A percentile compares a stretch with the other conserved stretches of the same genome.
Conservation (phyloP, 768 basidiomycete genomes). For the Lactarius tabidus region DNA sequence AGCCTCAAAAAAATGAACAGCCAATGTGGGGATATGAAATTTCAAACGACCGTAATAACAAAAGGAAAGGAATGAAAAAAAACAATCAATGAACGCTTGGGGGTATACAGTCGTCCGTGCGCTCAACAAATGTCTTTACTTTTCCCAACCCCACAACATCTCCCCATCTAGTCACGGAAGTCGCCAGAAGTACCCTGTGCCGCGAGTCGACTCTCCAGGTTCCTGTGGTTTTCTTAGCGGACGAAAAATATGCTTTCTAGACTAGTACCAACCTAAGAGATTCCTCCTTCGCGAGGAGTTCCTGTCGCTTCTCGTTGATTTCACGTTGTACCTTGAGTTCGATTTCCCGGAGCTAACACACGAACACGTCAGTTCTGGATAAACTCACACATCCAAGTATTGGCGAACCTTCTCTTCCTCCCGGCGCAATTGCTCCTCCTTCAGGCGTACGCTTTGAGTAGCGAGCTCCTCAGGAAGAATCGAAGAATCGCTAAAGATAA, state of each 20-base stretch:
- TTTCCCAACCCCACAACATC: conserved; percentile 23
- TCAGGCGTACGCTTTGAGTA: conserved; percentile 93
- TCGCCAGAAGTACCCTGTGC: conserved; percentile 82
- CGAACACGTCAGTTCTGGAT: neutral
- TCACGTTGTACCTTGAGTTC: conserved; percentile 98
- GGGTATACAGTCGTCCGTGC: conserved; percentile 3
- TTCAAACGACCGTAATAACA: neutral
- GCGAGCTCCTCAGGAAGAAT: conserved; percentile 96
- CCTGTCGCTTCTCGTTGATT: conserved; percentile 96
- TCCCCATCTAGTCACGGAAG: conserved; percentile 57
- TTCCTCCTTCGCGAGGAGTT: conserved; percentile 94
- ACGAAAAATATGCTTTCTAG: neutral
- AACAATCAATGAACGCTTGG: conserved; percentile 1
- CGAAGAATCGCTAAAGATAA: conserved; percentile 63
- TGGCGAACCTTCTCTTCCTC: conserved; percentile 87
- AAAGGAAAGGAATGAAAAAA: neutral
- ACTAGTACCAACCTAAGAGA: conserved; percentile 63
- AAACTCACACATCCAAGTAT: conserved; percentile 8
- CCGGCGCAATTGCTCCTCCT: conserved; percentile 95
- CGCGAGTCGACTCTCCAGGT: conserved; percentile 85
- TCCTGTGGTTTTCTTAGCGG: conserved; percentile 41
- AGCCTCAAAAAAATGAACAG: neutral
- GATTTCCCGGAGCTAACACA: conserved; percentile 83
- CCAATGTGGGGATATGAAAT: neutral
- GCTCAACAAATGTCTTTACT: conserved; percentile 9